A percentile compares a stretch with the other conserved stretches of the same genome.
Conservation (phyloP, 1,284 basidiomycete species). For the Pterulicium gracile region DNA sequence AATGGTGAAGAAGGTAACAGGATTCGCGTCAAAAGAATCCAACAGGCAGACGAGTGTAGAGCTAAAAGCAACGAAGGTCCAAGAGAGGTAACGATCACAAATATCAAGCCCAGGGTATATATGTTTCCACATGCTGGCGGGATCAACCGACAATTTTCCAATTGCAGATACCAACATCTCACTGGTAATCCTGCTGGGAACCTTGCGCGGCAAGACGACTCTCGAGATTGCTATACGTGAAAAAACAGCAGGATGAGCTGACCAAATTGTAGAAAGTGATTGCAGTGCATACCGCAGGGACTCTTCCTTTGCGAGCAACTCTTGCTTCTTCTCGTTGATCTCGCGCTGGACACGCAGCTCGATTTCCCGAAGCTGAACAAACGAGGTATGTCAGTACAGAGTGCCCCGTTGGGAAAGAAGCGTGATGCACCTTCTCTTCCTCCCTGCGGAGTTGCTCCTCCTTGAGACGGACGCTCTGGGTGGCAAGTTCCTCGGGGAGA, state of each 20-base stretch:
- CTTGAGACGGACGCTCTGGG: conserved; percentile 93
- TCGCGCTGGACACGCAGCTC: conserved; percentile 98
- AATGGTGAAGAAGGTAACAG: no score
- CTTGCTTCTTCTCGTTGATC: conserved; percentile 98
- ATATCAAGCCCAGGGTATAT: not conserved
- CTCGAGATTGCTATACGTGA: conserved; percentile 66
- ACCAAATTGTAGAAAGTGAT: conserved; percentile 7
- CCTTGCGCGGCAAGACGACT: conserved; percentile 83
- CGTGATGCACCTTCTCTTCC: conserved; percentile 73
- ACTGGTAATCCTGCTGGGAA: conserved; percentile 46
- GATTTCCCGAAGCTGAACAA: conserved; percentile 80
- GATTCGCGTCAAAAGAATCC: no score
- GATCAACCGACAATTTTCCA: not conserved
- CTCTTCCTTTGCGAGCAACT: conserved; percentile 90
- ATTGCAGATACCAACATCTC: not conserved
- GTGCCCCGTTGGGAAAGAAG: not conserved
- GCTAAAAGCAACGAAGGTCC: not conserved
- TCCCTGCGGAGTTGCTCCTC: conserved; percentile 97
- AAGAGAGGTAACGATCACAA: not conserved
- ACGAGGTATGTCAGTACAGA: conserved; percentile 8
- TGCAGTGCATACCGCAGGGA: conserved; percentile 50
- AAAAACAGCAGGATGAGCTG: conserved; percentile 9
- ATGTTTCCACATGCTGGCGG: not conserved
- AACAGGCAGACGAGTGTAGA: no score
- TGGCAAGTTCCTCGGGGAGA: conserved; percentile 91